phyloP scores from a whole-genome alignment of 495 filamentous ascomycete genomes.

The Glonium stellatum region DNA sequence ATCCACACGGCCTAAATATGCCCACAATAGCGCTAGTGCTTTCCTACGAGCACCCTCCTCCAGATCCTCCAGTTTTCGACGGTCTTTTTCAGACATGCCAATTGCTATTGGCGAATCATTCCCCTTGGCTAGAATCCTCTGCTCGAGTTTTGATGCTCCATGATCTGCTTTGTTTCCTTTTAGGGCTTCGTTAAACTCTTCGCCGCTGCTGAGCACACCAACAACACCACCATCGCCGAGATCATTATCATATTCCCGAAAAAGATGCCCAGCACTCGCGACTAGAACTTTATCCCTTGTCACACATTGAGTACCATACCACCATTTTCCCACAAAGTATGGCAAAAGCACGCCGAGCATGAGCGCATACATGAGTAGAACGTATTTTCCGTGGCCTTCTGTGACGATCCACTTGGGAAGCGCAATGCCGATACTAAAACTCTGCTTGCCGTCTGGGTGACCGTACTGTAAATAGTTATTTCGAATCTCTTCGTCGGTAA shows the following conservation, averaged over 20 bases:
- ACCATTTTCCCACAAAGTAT: slow-evolving; percentile 93
- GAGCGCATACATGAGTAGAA: slow-evolving; percentile 78
- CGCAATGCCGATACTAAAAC: slow-evolving; percentile 95
- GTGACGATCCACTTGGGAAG: slow-evolving; percentile 87
- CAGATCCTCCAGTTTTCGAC: slow-evolving; percentile 58
- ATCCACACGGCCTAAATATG: slow-evolving; percentile 82
- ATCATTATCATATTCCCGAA: slow-evolving; percentile 81
- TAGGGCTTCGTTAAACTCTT: slow-evolving; percentile 69
- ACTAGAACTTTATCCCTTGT: slow-evolving; percentile 89
- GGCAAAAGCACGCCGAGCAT: slow-evolving; percentile 84
- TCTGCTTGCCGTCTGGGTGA: slow-evolving; percentile 95
- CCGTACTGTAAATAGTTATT: slow-evolving; percentile 95
- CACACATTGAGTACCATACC: slow-evolving; percentile 89
- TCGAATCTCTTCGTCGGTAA: slow-evolving; percentile 93
- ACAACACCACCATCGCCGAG: slow-evolving; percentile 75
- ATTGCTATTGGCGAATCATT: slow-evolving; percentile 42
- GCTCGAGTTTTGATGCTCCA: slow-evolving; percentile 73
- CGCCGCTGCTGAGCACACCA: slow-evolving; percentile 69
- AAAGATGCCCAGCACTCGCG: slow-evolving; percentile 86
- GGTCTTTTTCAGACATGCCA: slow-evolving; percentile 62
- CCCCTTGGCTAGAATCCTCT: slow-evolving; percentile 58
- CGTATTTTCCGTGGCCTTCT: slow-evolving; percentile 92
- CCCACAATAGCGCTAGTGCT: slow-evolving; percentile 86
- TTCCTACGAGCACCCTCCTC: slow-evolving; percentile 71
- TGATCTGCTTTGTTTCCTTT: slow-evolving; percentile 66